phyloP scores from a whole-genome alignment of 768 basidiomycete genomes.

The Tylopilus plumbeoviolaceoides region DNA sequence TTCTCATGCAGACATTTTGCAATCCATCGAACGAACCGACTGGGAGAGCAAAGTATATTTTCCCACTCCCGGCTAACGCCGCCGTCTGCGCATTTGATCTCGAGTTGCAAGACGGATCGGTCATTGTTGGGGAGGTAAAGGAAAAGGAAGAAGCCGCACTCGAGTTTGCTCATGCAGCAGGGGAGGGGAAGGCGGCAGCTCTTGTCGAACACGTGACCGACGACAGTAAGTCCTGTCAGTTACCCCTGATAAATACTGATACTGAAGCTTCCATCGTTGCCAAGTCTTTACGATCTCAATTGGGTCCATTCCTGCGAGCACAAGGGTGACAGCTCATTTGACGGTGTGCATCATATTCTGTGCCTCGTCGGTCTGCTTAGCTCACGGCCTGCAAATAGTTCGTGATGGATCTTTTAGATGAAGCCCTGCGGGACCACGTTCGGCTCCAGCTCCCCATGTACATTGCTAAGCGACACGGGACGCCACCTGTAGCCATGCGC shows the following conservation, averaged over 20 bases:
- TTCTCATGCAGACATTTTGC: conserved; percentile 38
- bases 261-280: neutral
- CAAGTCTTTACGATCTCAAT: conserved; percentile 57
- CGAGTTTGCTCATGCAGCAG: conserved; percentile 39
- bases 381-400: conserved; percentile 33
- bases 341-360: conserved; percentile 34
- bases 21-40: conserved; percentile 39
- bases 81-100: conserved; percentile 55
- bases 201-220: conserved; percentile 48
- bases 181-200: conserved; percentile 39
- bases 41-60: conserved; percentile 48
- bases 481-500: conserved; percentile 36
- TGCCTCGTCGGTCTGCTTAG: neutral
- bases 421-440: conserved; percentile 44
- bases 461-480: conserved; percentile 52
- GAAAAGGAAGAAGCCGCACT: conserved; percentile 42
- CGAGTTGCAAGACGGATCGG: conserved; percentile 39
- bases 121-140: conserved; percentile 43
- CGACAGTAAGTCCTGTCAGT: conserved; percentile 39
- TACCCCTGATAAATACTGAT: neutral
- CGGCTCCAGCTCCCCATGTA: conserved; percentile 52
- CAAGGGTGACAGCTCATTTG: conserved; percentile 38
- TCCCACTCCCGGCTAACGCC: conserved; percentile 53
- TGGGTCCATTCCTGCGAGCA: conserved; percentile 44
- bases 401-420: conserved; percentile 50